Base-by-base conservation (phyloP, 1,284 basidiomycete genomes). In the Naganishia sp. region DNA sequence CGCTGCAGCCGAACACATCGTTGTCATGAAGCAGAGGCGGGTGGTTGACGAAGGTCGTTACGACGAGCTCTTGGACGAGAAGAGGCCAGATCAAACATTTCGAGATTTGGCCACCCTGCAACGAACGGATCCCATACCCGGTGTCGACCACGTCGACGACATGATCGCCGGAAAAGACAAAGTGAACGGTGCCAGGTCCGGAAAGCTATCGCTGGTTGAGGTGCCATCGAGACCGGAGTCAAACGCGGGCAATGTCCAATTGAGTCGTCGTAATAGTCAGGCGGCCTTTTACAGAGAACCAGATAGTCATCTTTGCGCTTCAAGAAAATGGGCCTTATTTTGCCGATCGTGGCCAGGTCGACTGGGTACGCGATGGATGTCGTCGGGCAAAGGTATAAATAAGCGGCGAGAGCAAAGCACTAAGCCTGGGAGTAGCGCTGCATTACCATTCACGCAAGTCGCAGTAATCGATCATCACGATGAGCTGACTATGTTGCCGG, bases 31-130 rank as follows among this genome's bases (percentile, higher is more conserved):
- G 36, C 66, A 72, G 10, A 80, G 81, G 13, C 69, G 63, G 23
- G 74, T 78, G 18, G 76, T 77, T 0, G 78, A 80, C 66, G 68
- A 74, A 54, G 81, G 81, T 2, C 77, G 76, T 4, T 82, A 81
- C 64, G 75, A 79, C 39, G 71, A 79, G 63, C 72, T 82, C 1
- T 65, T 76, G 33, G 69, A 68, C 25, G 68, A 69, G 3, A 13
- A 50, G 18, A 70, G 69, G 55, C 70, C 70, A 3, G 70, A 73
- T 39, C 63, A 64, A 31, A 73, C 71, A 4, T 75, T 75, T 68
- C 68, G 72, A 13, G 61, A 60, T 31, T 68, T 73, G 69, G 71
- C 70, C 1, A 39, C 28, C 28, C 70, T 71, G 23, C 68, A 66
- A n/a, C 66, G 55, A 3, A 44, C 55, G 42, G 55, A 57, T 31